These are phyloP conservation scores for Orbilia brochopaga DNA, from an alignment of 2,329 filamentous ascomycete species.

Conservation along the genomic window DNA sequence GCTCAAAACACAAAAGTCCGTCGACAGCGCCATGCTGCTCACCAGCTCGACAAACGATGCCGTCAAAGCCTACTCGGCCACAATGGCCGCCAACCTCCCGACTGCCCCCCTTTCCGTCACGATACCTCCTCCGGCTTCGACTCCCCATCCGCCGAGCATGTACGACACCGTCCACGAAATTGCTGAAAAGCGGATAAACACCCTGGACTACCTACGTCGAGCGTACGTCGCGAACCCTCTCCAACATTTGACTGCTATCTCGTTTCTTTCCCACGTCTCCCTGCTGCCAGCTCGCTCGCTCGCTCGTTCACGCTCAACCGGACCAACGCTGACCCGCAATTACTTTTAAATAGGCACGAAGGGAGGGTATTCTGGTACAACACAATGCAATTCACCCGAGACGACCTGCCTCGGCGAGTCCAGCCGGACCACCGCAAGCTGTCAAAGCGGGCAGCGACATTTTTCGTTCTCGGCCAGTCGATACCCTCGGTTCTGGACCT, in stretches of 20 bases:
- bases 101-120: slow-evolving; percentile 24
- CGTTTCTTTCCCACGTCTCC: too few relatives aligned
- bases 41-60: slow-evolving; percentile 19
- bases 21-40: slow-evolving; percentile 46
- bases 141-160: slow-evolving; percentile 59
- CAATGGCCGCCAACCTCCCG: slow-evolving; percentile 22
- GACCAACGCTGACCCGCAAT: background rate
- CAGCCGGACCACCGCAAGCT: slow-evolving; percentile 85
- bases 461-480: slow-evolving; percentile 88
- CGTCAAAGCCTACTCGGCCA: slow-evolving; percentile 35
- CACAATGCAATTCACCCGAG: slow-evolving; percentile 86
- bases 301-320: background rate
- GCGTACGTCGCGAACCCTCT: slow-evolving; percentile 69
- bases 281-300: background rate
- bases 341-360: slow-evolving; percentile 71
- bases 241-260: too few relatives aligned
- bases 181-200: slow-evolving; percentile 90
- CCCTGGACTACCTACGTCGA: slow-evolving; percentile 88
- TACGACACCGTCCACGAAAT: slow-evolving; percentile 79
- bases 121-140: slow-evolving; percentile 14
- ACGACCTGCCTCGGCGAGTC: slow-evolving; percentile 79
- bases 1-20: slow-evolving; percentile 47
- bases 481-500: slow-evolving; percentile 88
- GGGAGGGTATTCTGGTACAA: slow-evolving; percentile 98
- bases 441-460: slow-evolving; percentile 85